Base-by-base conservation (phyloP, 805 yeast genomes). In the Lachancea meyersii region DNA sequence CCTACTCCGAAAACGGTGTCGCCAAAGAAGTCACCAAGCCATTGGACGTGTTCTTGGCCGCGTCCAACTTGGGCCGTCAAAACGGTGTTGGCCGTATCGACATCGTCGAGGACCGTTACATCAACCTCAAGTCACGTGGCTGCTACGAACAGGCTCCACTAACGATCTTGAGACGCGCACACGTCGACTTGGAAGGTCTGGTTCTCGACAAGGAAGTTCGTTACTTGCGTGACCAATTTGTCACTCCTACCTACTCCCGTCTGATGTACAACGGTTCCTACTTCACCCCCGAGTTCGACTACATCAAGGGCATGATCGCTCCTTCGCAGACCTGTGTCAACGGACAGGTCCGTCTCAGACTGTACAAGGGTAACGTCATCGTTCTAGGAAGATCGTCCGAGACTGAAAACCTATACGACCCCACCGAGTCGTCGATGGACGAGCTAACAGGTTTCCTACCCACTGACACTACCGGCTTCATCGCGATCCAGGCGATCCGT, bases 131-230 rank as follows among this genome's bases (percentile, higher is more conserved):
- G 71, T 89, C 97, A 51, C 87, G 98, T 77, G 98, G 98, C 47
- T 93, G 98, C 76, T 93, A 93, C 74, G 98, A 93, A 73, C 95
- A 97, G 51, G 98, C 98, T 54, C 98, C 97, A 68, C 79, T 93
- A 60, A 91, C 98, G 48, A 66, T 93, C 49, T 81, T 93, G 70
- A 87, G 98, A 79, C 68, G 79, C 44, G 86, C 97, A 37, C 98
- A 93, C 69, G 79, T 93, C 65, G 98, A 93, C 67, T 73, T 93
- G 58, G 98, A 93, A 74, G 98, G 98, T 59, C 80, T 93, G 59
- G 91, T 95, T 32, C 72, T 93, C 60, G 98, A 93, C 71, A 84
- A 97, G 70, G 98, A 93, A 72, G 97, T 93, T 51, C 83, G 98
- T 68, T 88, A 93, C 48, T 74, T 93, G 66, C 87, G 98, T 76